Evolutionary conservation across 2,329 filamentous ascomycete genomes (phyloP).

Genomic region (Arthrobotrys megalospora): DNA sequence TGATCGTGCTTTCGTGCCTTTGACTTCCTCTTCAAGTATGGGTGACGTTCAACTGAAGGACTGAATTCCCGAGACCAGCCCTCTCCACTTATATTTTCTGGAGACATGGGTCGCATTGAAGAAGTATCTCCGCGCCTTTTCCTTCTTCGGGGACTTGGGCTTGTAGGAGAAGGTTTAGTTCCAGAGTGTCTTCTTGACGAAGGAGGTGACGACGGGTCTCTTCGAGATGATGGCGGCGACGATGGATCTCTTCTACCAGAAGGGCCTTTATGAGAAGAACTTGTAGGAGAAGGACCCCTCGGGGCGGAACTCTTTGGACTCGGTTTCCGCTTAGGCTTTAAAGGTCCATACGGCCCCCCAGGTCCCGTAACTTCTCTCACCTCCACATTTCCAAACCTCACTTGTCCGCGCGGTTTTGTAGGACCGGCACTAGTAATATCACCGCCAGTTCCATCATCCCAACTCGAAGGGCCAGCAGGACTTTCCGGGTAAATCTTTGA

Average conservation of each 20-base stretch:
- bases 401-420: background rate
- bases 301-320: too few relatives aligned
- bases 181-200: too few relatives aligned
- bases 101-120: background rate
- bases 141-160: too few relatives aligned
- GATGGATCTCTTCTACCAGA: too few relatives aligned
- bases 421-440: background rate
- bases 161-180: too few relatives aligned
- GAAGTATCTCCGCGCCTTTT: background rate
- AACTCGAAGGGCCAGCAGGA: background rate
- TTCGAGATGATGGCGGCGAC: too few relatives aligned
- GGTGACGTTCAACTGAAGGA: too few relatives aligned
- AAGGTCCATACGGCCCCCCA: background rate
- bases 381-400: conserved; percentile 7
- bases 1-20: too few relatives aligned
- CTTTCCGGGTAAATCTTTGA: background rate
- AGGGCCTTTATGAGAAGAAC: too few relatives aligned
- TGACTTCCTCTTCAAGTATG: background rate
- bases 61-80: too few relatives aligned
- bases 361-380: background rate
- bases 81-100: background rate
- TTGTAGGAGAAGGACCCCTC: too few relatives aligned
- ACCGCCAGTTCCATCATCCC: background rate
- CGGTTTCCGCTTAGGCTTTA: background rate
- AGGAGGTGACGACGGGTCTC: too few relatives aligned